These are phyloP conservation scores for Dioscorea dumetorum DNA, from an alignment of 106 monocot species.

Conservation along the genomic window DNA sequence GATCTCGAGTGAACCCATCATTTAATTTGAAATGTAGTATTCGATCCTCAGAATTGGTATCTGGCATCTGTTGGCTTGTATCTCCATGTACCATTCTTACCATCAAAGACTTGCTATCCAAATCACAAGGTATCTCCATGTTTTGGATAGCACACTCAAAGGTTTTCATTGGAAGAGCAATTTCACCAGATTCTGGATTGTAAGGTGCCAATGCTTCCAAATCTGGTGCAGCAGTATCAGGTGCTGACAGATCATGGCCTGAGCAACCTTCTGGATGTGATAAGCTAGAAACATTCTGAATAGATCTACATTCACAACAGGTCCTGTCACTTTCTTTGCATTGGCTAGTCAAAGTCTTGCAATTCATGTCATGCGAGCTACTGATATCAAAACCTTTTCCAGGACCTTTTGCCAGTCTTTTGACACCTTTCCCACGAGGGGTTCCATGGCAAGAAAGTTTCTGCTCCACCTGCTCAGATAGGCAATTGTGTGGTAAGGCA, in stretches of 20 bases:
- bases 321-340: constrained; percentile 10
- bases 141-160: no score
- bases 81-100: no score
- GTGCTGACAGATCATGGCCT: constrained; percentile 3
- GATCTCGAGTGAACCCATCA: no score
- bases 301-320: background rate
- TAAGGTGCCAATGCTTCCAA: constrained; percentile 1
- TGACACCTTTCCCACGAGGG: constrained; percentile 13
- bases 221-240: background rate
- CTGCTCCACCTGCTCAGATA: background rate
- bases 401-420: constrained; percentile 15
- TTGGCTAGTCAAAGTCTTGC: background rate
- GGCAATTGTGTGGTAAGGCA: constrained; percentile 8
- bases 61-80: no score
- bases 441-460: constrained; percentile 6
- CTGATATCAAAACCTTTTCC: constrained; percentile 11
- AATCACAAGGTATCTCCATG: no score
- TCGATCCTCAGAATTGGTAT: no score
- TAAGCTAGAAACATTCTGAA: background rate
- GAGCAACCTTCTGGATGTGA: background rate
- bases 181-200: constrained; percentile 1
- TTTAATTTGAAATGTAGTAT: no score
- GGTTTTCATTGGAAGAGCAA: background rate
- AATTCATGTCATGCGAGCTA: background rate
- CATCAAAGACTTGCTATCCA: background rate